Evolutionary conservation across 2,329 filamentous ascomycete species (phyloP).

Genomic region (Sphaerulina musiva): DNA sequence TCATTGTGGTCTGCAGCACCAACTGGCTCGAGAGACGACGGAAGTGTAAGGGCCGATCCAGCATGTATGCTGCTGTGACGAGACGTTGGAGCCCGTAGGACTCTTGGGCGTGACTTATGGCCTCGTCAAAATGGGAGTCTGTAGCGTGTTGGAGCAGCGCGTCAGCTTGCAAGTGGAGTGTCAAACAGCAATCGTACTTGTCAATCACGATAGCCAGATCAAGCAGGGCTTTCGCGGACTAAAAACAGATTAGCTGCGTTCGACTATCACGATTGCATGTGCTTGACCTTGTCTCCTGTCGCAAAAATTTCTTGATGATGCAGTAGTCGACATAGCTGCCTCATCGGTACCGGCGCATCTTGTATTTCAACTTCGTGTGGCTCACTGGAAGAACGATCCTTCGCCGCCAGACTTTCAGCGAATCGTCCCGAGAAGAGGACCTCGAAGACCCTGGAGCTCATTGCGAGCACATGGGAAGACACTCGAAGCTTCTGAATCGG

Average conservation of each 20-base stretch:
- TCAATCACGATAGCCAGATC: constrained; percentile 15
- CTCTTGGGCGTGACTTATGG: neutral
- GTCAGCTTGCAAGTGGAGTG: neutral
- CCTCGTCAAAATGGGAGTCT: too few species aligned
- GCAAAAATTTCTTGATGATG: constrained; percentile 2
- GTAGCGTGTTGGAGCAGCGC: neutral
- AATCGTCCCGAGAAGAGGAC: constrained; percentile 18
- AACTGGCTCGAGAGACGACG: constrained; percentile 10
- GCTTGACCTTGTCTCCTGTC: neutral
- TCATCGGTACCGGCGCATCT: constrained; percentile 10
- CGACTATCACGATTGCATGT: too few species aligned
- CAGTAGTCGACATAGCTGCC: constrained; percentile 9
- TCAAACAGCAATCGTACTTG: constrained; percentile 15
- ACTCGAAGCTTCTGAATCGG: constrained; percentile 14
- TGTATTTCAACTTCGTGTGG: constrained; percentile 11
- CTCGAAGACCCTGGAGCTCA: constrained; percentile 13
- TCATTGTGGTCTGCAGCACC: neutral
- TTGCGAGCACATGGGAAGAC: constrained; percentile 18
- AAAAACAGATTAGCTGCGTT: neutral
- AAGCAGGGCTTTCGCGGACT: neutral
- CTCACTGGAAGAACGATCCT: neutral
- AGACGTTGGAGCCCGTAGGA: neutral
- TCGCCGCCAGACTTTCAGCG: constrained; percentile 9
- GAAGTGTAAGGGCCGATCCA: constrained; percentile 14
- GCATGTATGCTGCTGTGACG: constrained; percentile 7